Evolutionary conservation across 2,329 filamentous ascomycete species (phyloP).

Genomic region (Aspergillus sp.): DNA sequence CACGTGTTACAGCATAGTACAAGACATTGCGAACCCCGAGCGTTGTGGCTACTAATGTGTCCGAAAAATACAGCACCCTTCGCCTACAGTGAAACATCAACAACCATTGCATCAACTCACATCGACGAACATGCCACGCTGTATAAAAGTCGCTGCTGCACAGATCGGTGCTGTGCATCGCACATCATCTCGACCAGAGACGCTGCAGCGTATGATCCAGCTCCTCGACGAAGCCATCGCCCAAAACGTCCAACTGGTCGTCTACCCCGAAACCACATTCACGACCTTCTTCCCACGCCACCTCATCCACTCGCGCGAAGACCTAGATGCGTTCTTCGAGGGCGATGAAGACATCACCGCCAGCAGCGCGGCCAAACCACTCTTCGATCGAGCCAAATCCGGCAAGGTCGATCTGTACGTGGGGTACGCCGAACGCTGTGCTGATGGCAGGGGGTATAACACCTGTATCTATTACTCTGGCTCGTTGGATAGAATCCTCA

Average conservation of each 20-base stretch:
- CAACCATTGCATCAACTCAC: background rate
- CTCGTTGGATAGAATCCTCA: conserved; percentile 41
- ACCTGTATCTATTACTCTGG: conserved; percentile 54
- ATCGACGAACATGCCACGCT: conserved; percentile 36
- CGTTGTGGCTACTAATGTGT: too few species aligned
- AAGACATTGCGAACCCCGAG: too few species aligned
- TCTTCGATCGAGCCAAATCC: conserved; percentile 51
- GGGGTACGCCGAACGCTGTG: conserved; percentile 53
- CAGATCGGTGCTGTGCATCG: conserved; percentile 53
- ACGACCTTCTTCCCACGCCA: conserved; percentile 60
- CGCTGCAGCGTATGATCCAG: conserved; percentile 50
- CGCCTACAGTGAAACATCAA: too few species aligned
- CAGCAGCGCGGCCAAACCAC: conserved; percentile 46
- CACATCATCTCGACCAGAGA: conserved; percentile 42
- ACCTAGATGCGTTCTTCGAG: conserved; percentile 55
- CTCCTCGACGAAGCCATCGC: conserved; percentile 49
- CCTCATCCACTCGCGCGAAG: conserved; percentile 45
- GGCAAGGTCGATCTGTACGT: conserved; percentile 53
- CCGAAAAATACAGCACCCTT: too few species aligned
- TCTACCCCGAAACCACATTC: conserved; percentile 57
- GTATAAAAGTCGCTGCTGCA: conserved; percentile 53
- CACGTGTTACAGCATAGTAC: too few species aligned
- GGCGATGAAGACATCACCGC: conserved; percentile 39
- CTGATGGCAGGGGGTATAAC: conserved; percentile 51
- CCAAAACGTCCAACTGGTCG: conserved; percentile 50